These are phyloP conservation scores for Jackrogersella multiformis DNA, from an alignment of 495 filamentous ascomycete genomes.

Conservation along the genomic window DNA sequence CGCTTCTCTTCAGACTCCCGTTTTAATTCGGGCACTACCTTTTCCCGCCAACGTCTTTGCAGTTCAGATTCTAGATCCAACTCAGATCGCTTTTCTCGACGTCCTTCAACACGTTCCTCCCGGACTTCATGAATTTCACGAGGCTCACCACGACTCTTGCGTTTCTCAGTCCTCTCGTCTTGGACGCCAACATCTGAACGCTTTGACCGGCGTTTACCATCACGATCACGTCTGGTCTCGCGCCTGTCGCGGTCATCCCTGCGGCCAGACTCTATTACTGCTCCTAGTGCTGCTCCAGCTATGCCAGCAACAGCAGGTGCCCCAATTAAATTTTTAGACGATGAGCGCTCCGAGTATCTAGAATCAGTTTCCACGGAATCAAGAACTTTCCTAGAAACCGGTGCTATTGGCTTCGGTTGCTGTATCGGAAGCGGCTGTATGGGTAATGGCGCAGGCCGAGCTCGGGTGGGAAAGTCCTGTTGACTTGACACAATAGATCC, in stretches of 20 bases:
- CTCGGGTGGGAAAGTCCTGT: constrained; percentile 33
- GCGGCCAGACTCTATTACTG: constrained; percentile 50
- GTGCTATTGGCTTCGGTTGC: constrained; percentile 55
- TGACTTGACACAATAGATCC: constrained; percentile 58
- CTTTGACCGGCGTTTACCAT: constrained; percentile 22
- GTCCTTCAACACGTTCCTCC: constrained; percentile 51
- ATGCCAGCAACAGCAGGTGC: constrained; percentile 60
- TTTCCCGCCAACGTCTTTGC: constrained; percentile 28
- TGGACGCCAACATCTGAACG: constrained; percentile 30
- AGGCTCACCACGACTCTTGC: constrained; percentile 30
- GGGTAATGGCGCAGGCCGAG: constrained; percentile 48
- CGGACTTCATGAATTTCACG: constrained; percentile 40
- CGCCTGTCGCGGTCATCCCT: constrained; percentile 26
- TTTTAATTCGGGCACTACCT: constrained; percentile 28
- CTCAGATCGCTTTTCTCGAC: constrained; percentile 44
- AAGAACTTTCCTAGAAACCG: constrained; percentile 53
- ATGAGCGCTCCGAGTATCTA: constrained; percentile 43
- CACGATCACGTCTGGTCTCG: constrained; percentile 3
- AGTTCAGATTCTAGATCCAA: constrained; percentile 17
- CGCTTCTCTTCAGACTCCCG: constrained; percentile 36
- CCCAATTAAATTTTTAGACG: constrained; percentile 50
- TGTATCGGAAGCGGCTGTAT: constrained; percentile 54
- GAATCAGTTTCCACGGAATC: constrained; percentile 50
- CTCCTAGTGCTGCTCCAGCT: constrained; percentile 57
- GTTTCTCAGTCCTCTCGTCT: constrained; percentile 40